Conservation (phyloP, 129 eudicot species). For the Sambucus nigra region DNA sequence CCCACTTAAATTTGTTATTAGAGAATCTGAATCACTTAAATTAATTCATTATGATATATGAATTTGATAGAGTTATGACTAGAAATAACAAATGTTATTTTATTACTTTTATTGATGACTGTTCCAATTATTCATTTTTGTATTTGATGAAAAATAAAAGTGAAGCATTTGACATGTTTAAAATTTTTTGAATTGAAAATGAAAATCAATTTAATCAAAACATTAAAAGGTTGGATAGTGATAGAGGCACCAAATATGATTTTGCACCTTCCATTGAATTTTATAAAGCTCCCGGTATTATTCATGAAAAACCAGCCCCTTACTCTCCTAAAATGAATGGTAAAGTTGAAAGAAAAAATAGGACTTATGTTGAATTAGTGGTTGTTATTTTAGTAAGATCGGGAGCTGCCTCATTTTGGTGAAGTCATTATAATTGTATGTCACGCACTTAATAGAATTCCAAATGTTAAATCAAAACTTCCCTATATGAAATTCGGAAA, state of each 20-base stretch:
- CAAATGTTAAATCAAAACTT: too few species aligned
- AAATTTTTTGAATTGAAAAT: not conserved
- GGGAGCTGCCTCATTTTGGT: not conserved
- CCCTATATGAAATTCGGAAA: too few species aligned
- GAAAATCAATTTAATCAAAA: not conserved
- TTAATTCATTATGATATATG: too few species aligned
- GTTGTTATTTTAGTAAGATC: not conserved
- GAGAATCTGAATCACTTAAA: too few species aligned
- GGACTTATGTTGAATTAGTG: not conserved
- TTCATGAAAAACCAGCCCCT: not conserved
- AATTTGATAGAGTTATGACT: too few species aligned
- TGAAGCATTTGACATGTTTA: not conserved
- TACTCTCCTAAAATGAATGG: not conserved
- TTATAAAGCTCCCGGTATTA: not conserved
- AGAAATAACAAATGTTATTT: not conserved
- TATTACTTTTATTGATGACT: constrained; percentile 9
- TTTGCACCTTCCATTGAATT: not conserved
- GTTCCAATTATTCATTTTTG: not conserved
- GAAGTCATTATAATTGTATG: too few species aligned
- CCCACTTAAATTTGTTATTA: too few species aligned
- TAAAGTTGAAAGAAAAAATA: not conserved
- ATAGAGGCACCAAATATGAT: not conserved
- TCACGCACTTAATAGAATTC: too few species aligned
- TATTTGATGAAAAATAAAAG: not conserved
- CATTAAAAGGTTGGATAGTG: not conserved